Evolutionary conservation across 2,329 filamentous ascomycete species (phyloP).

Genomic region (Stylonectria norvegica): DNA sequence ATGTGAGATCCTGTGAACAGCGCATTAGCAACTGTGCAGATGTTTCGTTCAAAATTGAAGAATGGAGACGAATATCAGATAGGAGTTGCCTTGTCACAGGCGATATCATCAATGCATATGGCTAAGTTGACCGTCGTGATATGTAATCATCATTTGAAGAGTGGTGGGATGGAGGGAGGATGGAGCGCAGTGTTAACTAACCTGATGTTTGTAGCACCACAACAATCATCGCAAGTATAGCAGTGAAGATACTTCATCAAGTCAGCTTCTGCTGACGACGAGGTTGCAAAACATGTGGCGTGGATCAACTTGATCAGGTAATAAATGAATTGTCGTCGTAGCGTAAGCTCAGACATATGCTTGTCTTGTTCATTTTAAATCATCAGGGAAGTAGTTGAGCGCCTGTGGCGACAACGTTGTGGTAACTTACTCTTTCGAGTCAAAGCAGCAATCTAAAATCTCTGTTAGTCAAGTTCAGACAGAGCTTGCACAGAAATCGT

Average conservation of each 20-base stretch:
- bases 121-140: constrained; percentile 50
- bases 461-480: constrained; percentile 19
- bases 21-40: constrained; percentile 9
- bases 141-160: constrained; percentile 40
- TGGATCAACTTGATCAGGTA: constrained; percentile 27
- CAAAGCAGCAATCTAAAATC: constrained; percentile 2
- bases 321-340: constrained; percentile 40
- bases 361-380: constrained; percentile 85
- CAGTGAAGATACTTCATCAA: constrained; percentile 5
- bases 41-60: no score
- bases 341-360: constrained; percentile 89
- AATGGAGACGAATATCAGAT: constrained; percentile 28
- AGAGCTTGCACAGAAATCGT: constrained; percentile 6
- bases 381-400: constrained; percentile 64
- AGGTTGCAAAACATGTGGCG: constrained; percentile 14
- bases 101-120: constrained; percentile 46
- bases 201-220: constrained; percentile 15
- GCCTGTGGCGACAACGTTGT: constrained; percentile 1
- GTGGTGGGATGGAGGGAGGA: no score
- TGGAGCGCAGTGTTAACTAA: constrained; percentile 23
- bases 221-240: no score
- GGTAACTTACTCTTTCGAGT: constrained; percentile 27
- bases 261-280: constrained; percentile 23
- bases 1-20: constrained; percentile 4
- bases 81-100: constrained; percentile 45